Evolutionary conservation across 306 rosid genomes (phyloP), one percentile per base, ranked within the genome.

Genomic region (Rubus idaeus): DNA sequence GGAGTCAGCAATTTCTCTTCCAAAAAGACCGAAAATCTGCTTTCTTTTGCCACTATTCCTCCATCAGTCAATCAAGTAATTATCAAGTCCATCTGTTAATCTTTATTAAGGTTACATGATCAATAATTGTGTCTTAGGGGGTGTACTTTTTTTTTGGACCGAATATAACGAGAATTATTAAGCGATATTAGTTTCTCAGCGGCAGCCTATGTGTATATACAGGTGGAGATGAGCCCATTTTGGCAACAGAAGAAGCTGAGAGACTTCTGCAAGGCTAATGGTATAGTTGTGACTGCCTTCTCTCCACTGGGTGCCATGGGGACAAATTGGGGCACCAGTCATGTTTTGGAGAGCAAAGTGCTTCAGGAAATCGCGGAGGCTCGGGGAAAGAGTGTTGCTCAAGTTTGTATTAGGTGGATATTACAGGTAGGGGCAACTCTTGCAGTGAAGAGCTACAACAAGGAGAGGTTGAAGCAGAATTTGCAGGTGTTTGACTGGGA

Each of bases 151-250:
- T 23, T 23, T 23, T 23, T 23, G 26, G 26, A 23, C 26, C 26
- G 26, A 23, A 23, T 23, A 23, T 23, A 23, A 23, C 26, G 26
- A 23, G 26, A 23, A 23, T 23, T 23, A 23, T 23, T 23, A 23
- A 23, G 26, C 26, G 26, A 23, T 23, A 23, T 23, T 23, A 30
- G 35, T 30, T 30, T 30, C 35, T 30, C 35, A 30, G 35, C 2
- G 35, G 35, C 35, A 30, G 35, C 1, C 35, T 30, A 30, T 30
- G 35, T 8, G 4, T 57, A 13, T 26, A 4, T 62, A 11, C 47
- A 81, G 95, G 96, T 90, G 79, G 96, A 90, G 79, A 77, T 90
- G 91, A 86, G 81, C 75, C 87, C 87, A 3, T 80, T 86, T 8
- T 90, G 96, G 96, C 92, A 90, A 40, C 96, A 88, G 57, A 83